Conservation (phyloP, 2,329 filamentous ascomycete species). For the Coniochaeta ligniaria region DNA sequence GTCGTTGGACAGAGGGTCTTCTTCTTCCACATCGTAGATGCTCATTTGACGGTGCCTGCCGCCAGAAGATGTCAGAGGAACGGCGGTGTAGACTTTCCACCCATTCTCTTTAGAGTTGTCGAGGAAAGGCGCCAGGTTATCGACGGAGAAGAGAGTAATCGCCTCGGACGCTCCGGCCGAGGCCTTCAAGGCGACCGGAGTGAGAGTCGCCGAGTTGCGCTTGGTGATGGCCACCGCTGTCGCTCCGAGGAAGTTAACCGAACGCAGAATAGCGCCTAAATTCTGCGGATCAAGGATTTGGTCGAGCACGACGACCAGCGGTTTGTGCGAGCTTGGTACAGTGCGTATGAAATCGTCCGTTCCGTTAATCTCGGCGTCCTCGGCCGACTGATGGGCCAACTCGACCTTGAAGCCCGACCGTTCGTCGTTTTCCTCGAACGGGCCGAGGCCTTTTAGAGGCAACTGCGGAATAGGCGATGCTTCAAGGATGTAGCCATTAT, state of each 20-base stretch:
- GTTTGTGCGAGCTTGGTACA: conserved; percentile 44
- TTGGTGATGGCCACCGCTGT: conserved; percentile 74
- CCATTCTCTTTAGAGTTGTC: conserved; percentile 58
- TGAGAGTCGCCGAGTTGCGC: conserved; percentile 66
- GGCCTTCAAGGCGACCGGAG: conserved; percentile 74
- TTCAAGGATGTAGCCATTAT: conserved; percentile 87
- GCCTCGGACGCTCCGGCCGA: conserved; percentile 83
- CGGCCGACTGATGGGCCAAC: conserved; percentile 61
- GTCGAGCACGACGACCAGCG: conserved; percentile 68
- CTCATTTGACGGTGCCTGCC: conserved; percentile 36
- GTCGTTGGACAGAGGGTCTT: conserved; percentile 45
- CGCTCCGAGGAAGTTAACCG: conserved; percentile 83
- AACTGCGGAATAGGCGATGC: conserved; percentile 72
- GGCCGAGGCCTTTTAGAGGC: conserved; percentile 54
- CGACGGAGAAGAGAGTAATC: conserved; percentile 64
- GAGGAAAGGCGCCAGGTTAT: conserved; percentile 63
- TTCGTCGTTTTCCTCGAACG: conserved; percentile 33
- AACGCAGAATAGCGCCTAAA: conserved; percentile 80
- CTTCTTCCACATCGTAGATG: conserved; percentile 38
- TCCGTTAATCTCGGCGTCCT: conserved; percentile 71
- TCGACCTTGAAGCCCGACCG: conserved; percentile 49
- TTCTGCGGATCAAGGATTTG: conserved; percentile 83
- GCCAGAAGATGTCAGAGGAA: conserved; percentile 33
- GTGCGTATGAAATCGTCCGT: conserved; percentile 40
- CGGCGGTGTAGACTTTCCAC: conserved; percentile 80